phyloP scores from a whole-genome alignment of 148 eudicot species.

The Silene latifolia region DNA sequence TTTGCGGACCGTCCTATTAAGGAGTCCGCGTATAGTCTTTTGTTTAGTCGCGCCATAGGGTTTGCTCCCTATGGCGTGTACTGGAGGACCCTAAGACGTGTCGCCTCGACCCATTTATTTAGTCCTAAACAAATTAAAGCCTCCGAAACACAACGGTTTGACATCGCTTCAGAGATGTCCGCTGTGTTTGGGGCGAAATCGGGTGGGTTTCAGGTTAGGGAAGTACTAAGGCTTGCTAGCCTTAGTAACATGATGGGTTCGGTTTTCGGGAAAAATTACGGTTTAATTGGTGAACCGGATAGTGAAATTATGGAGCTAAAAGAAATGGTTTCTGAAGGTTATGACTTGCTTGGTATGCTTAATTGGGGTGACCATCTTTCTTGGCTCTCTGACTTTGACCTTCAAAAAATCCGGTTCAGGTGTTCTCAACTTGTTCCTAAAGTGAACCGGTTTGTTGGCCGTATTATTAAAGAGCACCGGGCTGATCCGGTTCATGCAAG shows the following conservation, averaged over 20 bases:
- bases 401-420: slow-evolving; percentile 44
- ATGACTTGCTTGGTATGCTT: slow-evolving; percentile 51
- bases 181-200: slow-evolving; percentile 1
- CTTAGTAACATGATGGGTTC: slow-evolving; percentile 62
- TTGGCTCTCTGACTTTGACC: slow-evolving; percentile 42
- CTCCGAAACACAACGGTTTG: slow-evolving; percentile 32
- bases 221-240: slow-evolving; percentile 46
- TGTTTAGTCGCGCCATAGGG: slow-evolving; percentile 76
- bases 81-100: slow-evolving; percentile 56
- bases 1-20: slow-evolving; percentile 66
- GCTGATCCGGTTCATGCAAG: slow-evolving; percentile 8
- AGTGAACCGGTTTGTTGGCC: slow-evolving; percentile 51
- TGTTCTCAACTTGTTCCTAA: slow-evolving; percentile 46
- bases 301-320: slow-evolving; percentile 41
- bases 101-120: slow-evolving; percentile 57
- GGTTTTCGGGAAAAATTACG: slow-evolving; percentile 51
- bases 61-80: slow-evolving; percentile 67
- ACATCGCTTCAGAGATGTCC: slow-evolving; percentile 35
- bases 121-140: slow-evolving; percentile 38
- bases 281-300: slow-evolving; percentile 8
- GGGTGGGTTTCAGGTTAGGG: slow-evolving; percentile 34
- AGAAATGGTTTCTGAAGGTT: slow-evolving; percentile 55
- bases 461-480: slow-evolving; percentile 51
- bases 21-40: slow-evolving; percentile 57
- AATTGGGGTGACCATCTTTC: slow-evolving; percentile 73